A percentile compares a stretch with the other conserved stretches of the same genome.
phyloP scores from a whole-genome alignment of 2,329 filamentous ascomycete genomes.

The Aspergillus cejpii region DNA sequence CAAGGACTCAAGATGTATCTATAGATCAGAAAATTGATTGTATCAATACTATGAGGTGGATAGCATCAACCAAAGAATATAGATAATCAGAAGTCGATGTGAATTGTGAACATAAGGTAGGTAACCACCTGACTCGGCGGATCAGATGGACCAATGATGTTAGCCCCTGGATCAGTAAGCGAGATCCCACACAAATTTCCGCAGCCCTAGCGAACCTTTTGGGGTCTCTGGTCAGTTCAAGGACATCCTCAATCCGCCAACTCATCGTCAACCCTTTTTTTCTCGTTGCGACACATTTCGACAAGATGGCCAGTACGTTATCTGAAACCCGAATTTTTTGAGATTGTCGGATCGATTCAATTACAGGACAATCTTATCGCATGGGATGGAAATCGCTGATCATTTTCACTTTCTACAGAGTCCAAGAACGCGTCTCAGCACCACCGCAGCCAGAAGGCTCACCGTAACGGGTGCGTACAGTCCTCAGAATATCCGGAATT shows the following conservation, averaged over 20 bases:
- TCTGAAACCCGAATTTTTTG: conserved; percentile 4
- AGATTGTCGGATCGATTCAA: neutral
- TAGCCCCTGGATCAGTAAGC: conserved; percentile 30
- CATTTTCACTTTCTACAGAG: conserved; percentile 52
- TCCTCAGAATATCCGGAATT: neutral
- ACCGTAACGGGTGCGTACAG: conserved; percentile 87
- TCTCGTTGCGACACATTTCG: conserved; percentile 36
- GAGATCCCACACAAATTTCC: conserved; percentile 37
- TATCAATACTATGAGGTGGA: too few relatives aligned
- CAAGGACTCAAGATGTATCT: too few relatives aligned
- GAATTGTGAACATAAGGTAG: neutral
- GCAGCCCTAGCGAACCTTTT: conserved; percentile 31
- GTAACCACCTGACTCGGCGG: neutral
- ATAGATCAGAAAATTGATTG: too few relatives aligned
- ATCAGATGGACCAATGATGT: conserved; percentile 8
- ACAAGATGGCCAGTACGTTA: conserved; percentile 45
- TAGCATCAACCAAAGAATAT: too few relatives aligned
- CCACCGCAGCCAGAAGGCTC: conserved; percentile 97
- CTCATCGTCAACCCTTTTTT: conserved; percentile 32
- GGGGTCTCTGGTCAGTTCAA: conserved; percentile 25
- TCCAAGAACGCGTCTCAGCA: conserved; percentile 99
- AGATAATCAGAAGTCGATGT: too few relatives aligned
- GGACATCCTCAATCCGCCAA: conserved; percentile 33
- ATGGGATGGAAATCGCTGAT: conserved; percentile 21
- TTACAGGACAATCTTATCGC: neutral